Conservation (phyloP, 805 yeast species). For the Candida glaebosa region DNA sequence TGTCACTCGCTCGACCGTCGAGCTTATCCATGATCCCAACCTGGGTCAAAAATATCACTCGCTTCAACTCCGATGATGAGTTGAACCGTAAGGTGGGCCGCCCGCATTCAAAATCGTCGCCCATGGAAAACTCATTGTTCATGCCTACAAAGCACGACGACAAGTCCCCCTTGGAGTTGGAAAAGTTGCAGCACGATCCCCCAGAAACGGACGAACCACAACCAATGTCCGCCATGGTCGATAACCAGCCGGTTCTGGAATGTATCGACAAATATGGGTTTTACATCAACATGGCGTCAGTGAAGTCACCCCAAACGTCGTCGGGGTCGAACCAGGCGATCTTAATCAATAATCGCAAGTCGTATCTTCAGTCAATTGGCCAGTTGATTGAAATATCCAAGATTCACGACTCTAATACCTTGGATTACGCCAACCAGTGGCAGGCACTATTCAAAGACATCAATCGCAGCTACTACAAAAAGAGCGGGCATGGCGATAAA, state of each 20-base stretch:
- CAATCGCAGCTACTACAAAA: slow-evolving; percentile 5
- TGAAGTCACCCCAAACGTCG: background rate
- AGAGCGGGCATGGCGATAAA: slow-evolving; percentile 6
- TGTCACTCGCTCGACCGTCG: background rate
- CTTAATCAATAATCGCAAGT: slow-evolving; percentile 2
- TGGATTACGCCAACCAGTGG: slow-evolving; percentile 42
- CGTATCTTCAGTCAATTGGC: slow-evolving; percentile 11
- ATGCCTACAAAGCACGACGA: too few relatives aligned
- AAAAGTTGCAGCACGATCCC: slow-evolving; percentile 15
- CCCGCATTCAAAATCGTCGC: background rate
- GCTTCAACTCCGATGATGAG: slow-evolving; percentile 5
- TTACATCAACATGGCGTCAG: slow-evolving; percentile 18
- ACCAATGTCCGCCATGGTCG: background rate
- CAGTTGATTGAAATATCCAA: slow-evolving; percentile 38
- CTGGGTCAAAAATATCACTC: slow-evolving; percentile 5
- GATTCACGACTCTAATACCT: slow-evolving; percentile 42
- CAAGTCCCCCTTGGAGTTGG: slow-evolving; percentile 44
- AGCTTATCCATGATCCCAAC: slow-evolving; percentile 1
- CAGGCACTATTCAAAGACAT: slow-evolving; percentile 37
- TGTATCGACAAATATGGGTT: slow-evolving; percentile 51
- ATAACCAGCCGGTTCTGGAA: slow-evolving; percentile 8
- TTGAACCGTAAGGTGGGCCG: background rate
- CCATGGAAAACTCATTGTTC: background rate
- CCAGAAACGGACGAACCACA: slow-evolving; percentile 4
- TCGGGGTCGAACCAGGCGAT: slow-evolving; percentile 1